A percentile compares a stretch with the other conserved stretches of the same genome.
phyloP scores from a whole-genome alignment of 2,329 filamentous ascomycete genomes.

The Geosmithia flava region DNA sequence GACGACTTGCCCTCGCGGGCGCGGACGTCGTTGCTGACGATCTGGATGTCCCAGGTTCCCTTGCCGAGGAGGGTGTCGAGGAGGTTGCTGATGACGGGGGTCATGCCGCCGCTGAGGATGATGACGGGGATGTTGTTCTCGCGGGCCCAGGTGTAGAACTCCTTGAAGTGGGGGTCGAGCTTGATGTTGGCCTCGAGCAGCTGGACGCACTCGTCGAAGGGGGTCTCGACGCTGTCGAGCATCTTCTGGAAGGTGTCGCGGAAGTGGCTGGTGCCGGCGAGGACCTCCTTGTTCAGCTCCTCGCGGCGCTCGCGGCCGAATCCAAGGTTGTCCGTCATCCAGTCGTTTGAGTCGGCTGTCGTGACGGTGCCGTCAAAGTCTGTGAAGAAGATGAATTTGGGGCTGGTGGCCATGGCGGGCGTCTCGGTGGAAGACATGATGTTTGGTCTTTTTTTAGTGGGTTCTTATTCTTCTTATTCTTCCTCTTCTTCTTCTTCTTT shows the following conservation, averaged over 20 bases:
- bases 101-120: slow-evolving; percentile 86
- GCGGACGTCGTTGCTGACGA: slow-evolving; percentile 76
- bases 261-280: slow-evolving; percentile 60
- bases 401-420: slow-evolving; percentile 52
- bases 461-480: neutral
- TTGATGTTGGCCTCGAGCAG: slow-evolving; percentile 71
- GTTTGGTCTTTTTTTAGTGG: neutral
- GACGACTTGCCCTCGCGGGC: slow-evolving; percentile 45
- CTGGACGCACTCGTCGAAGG: slow-evolving; percentile 72
- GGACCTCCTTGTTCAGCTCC: slow-evolving; percentile 63
- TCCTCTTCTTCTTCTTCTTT: neutral
- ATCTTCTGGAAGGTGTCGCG: slow-evolving; percentile 81
- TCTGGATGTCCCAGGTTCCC: slow-evolving; percentile 63
- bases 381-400: slow-evolving; percentile 95
- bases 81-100: slow-evolving; percentile 76
- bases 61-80: slow-evolving; percentile 69
- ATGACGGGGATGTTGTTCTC: slow-evolving; percentile 82
- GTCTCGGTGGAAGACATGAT: slow-evolving; percentile 31
- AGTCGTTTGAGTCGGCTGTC: slow-evolving; percentile 52
- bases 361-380: slow-evolving; percentile 98
- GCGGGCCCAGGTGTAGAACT: slow-evolving; percentile 76
- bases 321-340: slow-evolving; percentile 82
- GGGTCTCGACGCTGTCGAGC: slow-evolving; percentile 71
- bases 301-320: slow-evolving; percentile 63
- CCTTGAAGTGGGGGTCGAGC: slow-evolving; percentile 77